Base-by-base conservation (phyloP, 2,329 filamentous ascomycete species). In the Gyromitra esculenta region DNA sequence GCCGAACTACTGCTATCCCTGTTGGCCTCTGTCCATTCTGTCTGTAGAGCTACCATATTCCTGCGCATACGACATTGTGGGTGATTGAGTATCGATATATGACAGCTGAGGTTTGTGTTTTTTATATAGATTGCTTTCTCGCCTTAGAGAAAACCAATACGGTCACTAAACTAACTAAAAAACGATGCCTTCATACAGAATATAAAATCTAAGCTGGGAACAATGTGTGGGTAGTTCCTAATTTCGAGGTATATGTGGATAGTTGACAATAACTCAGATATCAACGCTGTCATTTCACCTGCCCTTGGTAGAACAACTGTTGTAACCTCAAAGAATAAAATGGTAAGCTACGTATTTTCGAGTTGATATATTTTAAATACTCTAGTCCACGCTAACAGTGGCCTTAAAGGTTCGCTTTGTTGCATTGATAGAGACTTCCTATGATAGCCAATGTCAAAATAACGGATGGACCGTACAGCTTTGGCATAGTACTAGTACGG, bases 381-480 rank as follows among this genome's bases (percentile, higher is more conserved):
- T 31, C n/a, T n/a, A 4, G 5, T 62, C 48, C 31, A 31, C 21
- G 18, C 60, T 76, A 13, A 73, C 48, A 50, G 15, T 41, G 31
- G 5, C 21, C 8, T 43, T n/a, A 1, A 64, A 79, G 77, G 54
- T 77, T n/a, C 59, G 43, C 15, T 79, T 79, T 48, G 43, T 75
- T 31, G 73, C 73, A 18, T 4, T 72, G 7, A 21, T 79, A 21
- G 73, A 76, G 54, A 75, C 70, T 48, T 70, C 76, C 1, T 35
- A 74, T 11, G 65, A 77, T 37, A 67, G 21, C 39, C 41, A 18
- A 59, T 69, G 52, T 50, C 25, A 52, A 5, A 25, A 59, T 37
- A 11, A 71, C 8, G 57, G 63, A 45, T 79, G 69, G 73, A 48
- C 35, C 25, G 76, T 79, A 45, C 76, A 79, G 56, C 76, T 79